A percentile compares a stretch with the other conserved stretches of the same genome.
phyloP scores from a whole-genome alignment of 805 yeast genomes.

The Candida gorgasii region DNA sequence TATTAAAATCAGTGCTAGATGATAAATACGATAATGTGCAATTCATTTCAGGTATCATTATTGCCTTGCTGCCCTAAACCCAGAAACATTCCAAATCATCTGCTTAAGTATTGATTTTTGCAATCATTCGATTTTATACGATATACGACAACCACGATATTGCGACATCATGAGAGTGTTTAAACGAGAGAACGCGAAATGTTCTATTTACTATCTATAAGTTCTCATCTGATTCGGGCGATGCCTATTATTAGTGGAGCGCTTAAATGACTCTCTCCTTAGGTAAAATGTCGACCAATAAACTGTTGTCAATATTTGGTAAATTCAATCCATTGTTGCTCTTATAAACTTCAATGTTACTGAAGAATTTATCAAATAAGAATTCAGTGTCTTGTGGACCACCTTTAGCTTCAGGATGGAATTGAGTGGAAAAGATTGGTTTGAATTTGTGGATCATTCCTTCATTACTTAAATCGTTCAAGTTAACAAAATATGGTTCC shows the following conservation, averaged over 20 bases:
- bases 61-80: too few species aligned
- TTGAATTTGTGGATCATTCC: conserved; percentile 88
- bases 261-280: conserved; percentile 59
- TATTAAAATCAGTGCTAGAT: background rate
- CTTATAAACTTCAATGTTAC: conserved; percentile 59
- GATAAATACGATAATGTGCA: conserved; percentile 16
- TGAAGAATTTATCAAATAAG: conserved; percentile 87
- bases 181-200: background rate
- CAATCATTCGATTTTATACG: conserved; percentile 14
- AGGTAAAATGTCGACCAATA: conserved; percentile 63
- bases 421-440: conserved; percentile 96
- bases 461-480: conserved; percentile 95
- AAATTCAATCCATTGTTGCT: conserved; percentile 37
- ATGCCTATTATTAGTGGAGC: too few species aligned
- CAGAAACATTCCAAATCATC: conserved; percentile 10
- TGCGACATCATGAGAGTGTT: background rate
- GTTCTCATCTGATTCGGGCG: too few species aligned
- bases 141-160: conserved; percentile 8
- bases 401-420: conserved; percentile 99
- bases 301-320: conserved; percentile 46
- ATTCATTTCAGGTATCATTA: conserved; percentile 7
- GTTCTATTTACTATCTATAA: background rate
- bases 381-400: conserved; percentile 95
- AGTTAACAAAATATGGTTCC: conserved; percentile 83
- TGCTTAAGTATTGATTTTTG: conserved; percentile 11